These are phyloP conservation scores for Stagonosporopsis chrysanthemi DNA, from an alignment of 2,329 filamentous ascomycete genomes.

Conservation along the genomic window DNA sequence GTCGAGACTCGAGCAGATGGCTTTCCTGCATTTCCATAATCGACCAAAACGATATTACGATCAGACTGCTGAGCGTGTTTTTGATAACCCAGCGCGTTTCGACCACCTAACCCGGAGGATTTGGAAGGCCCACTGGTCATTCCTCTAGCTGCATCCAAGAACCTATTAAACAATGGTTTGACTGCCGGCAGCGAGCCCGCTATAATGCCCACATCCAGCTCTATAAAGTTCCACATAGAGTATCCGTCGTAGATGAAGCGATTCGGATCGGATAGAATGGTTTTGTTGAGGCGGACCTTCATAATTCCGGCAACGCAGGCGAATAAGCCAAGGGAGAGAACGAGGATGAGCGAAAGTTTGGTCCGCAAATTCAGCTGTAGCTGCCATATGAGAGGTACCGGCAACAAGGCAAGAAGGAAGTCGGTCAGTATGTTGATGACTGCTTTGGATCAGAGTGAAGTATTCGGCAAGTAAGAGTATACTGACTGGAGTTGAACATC, in stretches of 20 bases:
- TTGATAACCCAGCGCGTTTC: not conserved
- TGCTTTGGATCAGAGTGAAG: constrained; percentile 11
- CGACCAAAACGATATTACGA: not conserved
- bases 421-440: constrained; percentile 51
- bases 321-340: constrained; percentile 50
- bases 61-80: not conserved
- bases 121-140: not conserved
- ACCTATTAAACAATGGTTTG: constrained; percentile 37
- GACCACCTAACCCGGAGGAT: not conserved
- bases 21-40: not conserved
- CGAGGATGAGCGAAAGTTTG: constrained; percentile 46
- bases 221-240: constrained; percentile 55
- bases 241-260: constrained; percentile 49
- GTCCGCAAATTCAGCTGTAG: constrained; percentile 53
- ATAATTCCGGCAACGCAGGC: constrained; percentile 54
- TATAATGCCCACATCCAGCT: constrained; percentile 54
- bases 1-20: not conserved
- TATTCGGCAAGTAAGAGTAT: too few species aligned
- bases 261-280: constrained; percentile 46
- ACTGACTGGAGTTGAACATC: constrained; percentile 50
- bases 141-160: constrained; percentile 34
- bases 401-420: constrained; percentile 51
- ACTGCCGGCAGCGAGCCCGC: constrained; percentile 52
- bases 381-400: constrained; percentile 53
- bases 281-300: constrained; percentile 50